Percentiles rank a stretch among this genome's conserved stretches.
phyloP scores from a whole-genome alignment of 148 eudicot genomes.

The Nyssa sinensis region DNA sequence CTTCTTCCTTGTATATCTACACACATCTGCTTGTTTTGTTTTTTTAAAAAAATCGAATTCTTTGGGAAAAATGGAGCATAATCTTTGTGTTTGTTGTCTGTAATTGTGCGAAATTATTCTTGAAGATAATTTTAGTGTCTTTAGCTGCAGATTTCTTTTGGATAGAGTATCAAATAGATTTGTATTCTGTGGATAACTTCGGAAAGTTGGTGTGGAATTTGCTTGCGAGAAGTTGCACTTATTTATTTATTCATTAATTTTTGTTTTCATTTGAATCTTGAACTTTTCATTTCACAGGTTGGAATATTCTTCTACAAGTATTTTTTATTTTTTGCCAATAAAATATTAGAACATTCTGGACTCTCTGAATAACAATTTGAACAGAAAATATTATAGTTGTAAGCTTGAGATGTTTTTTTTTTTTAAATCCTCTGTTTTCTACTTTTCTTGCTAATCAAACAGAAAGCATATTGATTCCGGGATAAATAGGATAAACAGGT shows the following conservation, averaged over 20 bases:
- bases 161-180: no score
- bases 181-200: neutral
- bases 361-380: neutral
- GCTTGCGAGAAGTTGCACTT: conserved; percentile 4
- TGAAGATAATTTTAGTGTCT: neutral
- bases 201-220: neutral
- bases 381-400: neutral
- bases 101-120: neutral
- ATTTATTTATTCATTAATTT: neutral
- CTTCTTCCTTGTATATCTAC: no score
- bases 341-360: neutral
- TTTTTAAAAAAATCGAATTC: no score
- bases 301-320: neutral
- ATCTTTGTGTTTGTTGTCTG: neutral
- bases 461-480: neutral
- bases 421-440: neutral
- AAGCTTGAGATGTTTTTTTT: neutral
- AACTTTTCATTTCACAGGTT: neutral
- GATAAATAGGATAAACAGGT: neutral
- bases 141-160: no score
- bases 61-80: no score
- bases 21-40: no score
- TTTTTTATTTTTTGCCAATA: neutral
- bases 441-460: neutral
- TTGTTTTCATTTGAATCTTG: neutral